A percentile compares a stretch with the other conserved stretches of the same genome.
These are phyloP conservation scores for Clarireedia homoeocarpa DNA, from an alignment of 2,329 filamentous ascomycete species.

Conservation along the genomic window DNA sequence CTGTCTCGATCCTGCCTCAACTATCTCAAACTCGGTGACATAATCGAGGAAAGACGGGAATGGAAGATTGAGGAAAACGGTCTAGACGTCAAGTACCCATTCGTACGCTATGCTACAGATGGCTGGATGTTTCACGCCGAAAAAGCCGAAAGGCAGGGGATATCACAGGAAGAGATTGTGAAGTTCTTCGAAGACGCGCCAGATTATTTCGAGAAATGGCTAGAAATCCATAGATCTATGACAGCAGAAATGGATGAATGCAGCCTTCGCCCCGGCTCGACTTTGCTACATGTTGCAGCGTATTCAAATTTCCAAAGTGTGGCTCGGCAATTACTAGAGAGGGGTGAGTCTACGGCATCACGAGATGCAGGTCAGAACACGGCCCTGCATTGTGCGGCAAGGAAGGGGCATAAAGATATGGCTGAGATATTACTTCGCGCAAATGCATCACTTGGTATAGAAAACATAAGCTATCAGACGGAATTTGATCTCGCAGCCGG, in stretches of 20 bases:
- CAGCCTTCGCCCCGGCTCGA: not conserved
- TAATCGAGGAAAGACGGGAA: not conserved
- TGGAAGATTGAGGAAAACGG: not conserved
- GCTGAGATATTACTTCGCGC: slow-evolving; percentile 13
- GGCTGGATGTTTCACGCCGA: slow-evolving; percentile 12
- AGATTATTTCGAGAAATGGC: slow-evolving; percentile 9
- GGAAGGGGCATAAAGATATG: slow-evolving; percentile 9
- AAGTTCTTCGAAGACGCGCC: not conserved
- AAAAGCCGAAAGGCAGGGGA: slow-evolving; percentile 7
- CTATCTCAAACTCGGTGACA: slow-evolving; percentile 8
- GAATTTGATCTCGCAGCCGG: slow-evolving; percentile 8
- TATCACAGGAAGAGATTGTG: slow-evolving; percentile 8
- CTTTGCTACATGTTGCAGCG: slow-evolving; percentile 9
- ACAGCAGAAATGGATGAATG: not conserved
- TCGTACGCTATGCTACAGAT: slow-evolving; percentile 8
- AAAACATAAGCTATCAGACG: slow-evolving; percentile 1
- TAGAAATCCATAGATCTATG: not conserved
- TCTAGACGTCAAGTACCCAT: not conserved
- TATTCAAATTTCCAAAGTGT: slow-evolving; percentile 2
- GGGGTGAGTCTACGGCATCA: not conserved
- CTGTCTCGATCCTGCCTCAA: slow-evolving; percentile 12
- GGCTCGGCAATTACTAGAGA: not conserved
- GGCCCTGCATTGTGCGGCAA: slow-evolving; percentile 13
- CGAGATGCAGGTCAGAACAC: not conserved
- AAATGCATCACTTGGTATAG: slow-evolving; percentile 8